phyloP scores from a whole-genome alignment of 225 moss, liverwort and hornwort genomes.

The Neckera pumila region DNA sequence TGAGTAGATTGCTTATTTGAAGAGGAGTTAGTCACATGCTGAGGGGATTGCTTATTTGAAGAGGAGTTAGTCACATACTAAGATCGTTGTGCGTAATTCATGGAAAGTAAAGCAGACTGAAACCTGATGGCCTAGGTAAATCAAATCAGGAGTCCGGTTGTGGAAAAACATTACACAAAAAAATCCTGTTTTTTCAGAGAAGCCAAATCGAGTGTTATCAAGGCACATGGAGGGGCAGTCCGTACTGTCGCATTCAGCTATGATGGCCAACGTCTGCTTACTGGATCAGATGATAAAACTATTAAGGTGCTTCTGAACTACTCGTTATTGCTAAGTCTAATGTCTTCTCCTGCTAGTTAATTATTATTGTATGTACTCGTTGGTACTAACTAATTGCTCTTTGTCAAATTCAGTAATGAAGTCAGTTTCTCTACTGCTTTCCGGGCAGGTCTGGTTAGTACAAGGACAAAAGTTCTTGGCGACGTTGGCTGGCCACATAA shows the following conservation, averaged over 20 bases:
- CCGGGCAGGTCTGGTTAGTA: slow-evolving; percentile 70
- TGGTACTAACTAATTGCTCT: background rate
- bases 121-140: background rate
- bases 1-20: background rate
- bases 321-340: background rate
- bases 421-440: background rate
- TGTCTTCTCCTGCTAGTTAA: background rate
- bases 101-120: background rate
- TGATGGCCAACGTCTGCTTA: slow-evolving; percentile 63
- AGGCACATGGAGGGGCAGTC: slow-evolving; percentile 85
- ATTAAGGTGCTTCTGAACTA: slow-evolving; percentile 49
- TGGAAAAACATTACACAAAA: background rate
- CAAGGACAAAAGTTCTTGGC: slow-evolving; percentile 61
- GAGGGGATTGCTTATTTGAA: background rate
- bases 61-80: background rate
- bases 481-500: slow-evolving; percentile 77
- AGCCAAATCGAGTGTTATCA: slow-evolving; percentile 73
- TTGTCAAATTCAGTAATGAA: background rate
- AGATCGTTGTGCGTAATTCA: background rate
- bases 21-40: background rate
- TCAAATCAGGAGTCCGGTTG: background rate
- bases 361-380: background rate
- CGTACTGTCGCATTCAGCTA: slow-evolving; percentile 64
- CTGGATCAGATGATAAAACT: slow-evolving; percentile 83
- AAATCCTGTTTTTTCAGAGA: slow-evolving; percentile 31